Conservation (phyloP, 495 filamentous ascomycete genomes). For the Podospora comata region DNA sequence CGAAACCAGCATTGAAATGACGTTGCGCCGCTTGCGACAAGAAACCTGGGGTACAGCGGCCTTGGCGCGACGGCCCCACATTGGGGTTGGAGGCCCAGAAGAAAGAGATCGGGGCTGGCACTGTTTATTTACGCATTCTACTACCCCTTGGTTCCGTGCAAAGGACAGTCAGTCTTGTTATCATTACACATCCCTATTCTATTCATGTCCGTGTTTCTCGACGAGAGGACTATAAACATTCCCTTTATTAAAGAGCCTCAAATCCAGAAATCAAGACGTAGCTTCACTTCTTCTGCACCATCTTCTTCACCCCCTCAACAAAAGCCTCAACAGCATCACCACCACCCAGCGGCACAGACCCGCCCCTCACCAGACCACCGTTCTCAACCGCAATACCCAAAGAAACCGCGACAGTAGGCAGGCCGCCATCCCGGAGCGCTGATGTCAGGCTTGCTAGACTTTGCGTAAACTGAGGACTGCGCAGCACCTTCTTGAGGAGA, state of each 20-base stretch:
- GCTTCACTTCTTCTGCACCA: slow-evolving; percentile 54
- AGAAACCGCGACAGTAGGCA: slow-evolving; percentile 85
- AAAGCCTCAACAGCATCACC: slow-evolving; percentile 88
- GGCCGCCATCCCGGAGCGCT: slow-evolving; percentile 86
- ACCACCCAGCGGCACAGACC: slow-evolving; percentile 78
- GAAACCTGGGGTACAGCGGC: background rate
- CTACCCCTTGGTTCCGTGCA: background rate
- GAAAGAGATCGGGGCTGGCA: background rate
- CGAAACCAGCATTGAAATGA: slow-evolving; percentile 8
- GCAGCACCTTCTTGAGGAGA: slow-evolving; percentile 77
- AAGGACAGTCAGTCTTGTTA: background rate
- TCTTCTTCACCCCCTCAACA: slow-evolving; percentile 78
- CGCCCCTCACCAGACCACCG: slow-evolving; percentile 72
- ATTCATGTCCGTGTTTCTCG: background rate
- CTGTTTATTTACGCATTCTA: background rate
- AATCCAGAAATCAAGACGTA: background rate
- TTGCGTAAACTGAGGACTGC: slow-evolving; percentile 87
- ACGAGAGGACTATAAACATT: background rate
- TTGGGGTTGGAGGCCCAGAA: background rate
- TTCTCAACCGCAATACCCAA: slow-evolving; percentile 74
- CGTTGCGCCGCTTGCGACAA: slow-evolving; percentile 9
- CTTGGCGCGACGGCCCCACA: background rate
- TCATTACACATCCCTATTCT: background rate
- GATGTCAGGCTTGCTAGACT: slow-evolving; percentile 78
- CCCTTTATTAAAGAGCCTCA: too few species aligned